Conservation (phyloP, 2,329 filamentous ascomycete species). For the Penicillium hesseltinei region DNA sequence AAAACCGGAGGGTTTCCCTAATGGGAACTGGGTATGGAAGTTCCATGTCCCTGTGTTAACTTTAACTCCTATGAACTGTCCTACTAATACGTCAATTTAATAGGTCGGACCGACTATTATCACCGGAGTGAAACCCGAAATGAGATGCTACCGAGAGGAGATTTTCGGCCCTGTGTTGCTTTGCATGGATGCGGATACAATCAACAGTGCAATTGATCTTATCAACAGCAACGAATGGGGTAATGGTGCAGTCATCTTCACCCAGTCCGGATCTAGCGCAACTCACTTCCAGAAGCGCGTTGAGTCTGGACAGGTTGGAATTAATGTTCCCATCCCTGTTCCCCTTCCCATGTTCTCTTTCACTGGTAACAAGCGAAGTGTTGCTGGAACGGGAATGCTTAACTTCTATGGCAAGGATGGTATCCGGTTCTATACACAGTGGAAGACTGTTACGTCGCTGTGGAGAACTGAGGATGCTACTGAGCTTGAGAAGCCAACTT, state of each 20-base stretch:
- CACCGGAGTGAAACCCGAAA: conserved; percentile 59
- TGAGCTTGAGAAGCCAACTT: conserved; percentile 1
- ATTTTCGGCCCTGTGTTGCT: conserved; percentile 64
- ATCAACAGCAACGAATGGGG: conserved; percentile 64
- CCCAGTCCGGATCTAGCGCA: conserved; percentile 56
- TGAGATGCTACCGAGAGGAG: conserved; percentile 63
- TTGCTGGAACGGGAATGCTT: conserved; percentile 76
- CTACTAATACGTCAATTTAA: not conserved
- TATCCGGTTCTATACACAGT: conserved; percentile 3
- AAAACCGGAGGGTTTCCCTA: conserved; percentile 2
- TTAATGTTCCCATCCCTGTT: conserved; percentile 64
- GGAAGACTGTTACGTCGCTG: conserved; percentile 3
- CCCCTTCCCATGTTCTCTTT: conserved; percentile 59
- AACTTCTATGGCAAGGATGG: conserved; percentile 12
- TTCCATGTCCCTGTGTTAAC: not conserved
- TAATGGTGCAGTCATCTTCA: conserved; percentile 63
- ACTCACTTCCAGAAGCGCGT: conserved; percentile 60
- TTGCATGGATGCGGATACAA: conserved; percentile 55
- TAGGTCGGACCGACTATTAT: conserved; percentile 54
- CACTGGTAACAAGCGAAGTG: conserved; percentile 73
- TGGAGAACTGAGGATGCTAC: conserved; percentile 6
- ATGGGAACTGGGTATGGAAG: conserved; percentile 1
- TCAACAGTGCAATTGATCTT: conserved; percentile 58
- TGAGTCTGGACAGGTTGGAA: conserved; percentile 62
- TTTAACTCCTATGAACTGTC: not conserved